phyloP scores from a whole-genome alignment of 1,284 basidiomycete species.

The Paramarasmius palmivorus region DNA sequence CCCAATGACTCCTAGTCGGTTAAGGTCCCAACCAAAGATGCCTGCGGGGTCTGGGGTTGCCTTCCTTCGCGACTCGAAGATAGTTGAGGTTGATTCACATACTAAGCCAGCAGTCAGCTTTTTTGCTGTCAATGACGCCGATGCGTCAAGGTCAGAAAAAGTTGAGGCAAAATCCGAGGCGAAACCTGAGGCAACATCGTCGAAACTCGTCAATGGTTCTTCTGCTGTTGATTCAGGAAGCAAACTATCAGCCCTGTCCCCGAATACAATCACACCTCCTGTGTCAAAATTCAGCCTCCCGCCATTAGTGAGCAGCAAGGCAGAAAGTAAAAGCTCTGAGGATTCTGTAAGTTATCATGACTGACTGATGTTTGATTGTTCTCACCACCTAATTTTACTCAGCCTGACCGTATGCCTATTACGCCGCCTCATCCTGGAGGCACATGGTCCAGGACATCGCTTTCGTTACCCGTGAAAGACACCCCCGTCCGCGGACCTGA shows the following conservation, averaged over 20 bases:
- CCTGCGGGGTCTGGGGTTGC: slow-evolving; percentile 69
- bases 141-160: not conserved
- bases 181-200: not conserved
- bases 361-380: too few species aligned
- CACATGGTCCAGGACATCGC: slow-evolving; percentile 64
- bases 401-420: slow-evolving; percentile 47
- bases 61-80: slow-evolving; percentile 64
- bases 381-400: slow-evolving; percentile 13
- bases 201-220: not conserved
- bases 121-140: slow-evolving; percentile 69
- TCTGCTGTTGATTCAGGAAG: not conserved
- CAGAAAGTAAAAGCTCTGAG: slow-evolving; percentile 48
- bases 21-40: slow-evolving; percentile 54
- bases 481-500: slow-evolving; percentile 66
- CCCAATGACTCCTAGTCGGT: slow-evolving; percentile 18
- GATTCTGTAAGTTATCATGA: slow-evolving; percentile 39
- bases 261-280: slow-evolving; percentile 12
- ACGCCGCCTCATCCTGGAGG: slow-evolving; percentile 50
- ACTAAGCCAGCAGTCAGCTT: slow-evolving; percentile 58
- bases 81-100: slow-evolving; percentile 45
- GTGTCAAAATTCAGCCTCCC: slow-evolving; percentile 28
- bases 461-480: slow-evolving; percentile 61
- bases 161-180: slow-evolving; percentile 6
- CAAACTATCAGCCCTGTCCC: slow-evolving; percentile 3
- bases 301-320: slow-evolving; percentile 32